Conservation (phyloP, 495 filamentous ascomycete species). For the Tetracladium setigerum region DNA sequence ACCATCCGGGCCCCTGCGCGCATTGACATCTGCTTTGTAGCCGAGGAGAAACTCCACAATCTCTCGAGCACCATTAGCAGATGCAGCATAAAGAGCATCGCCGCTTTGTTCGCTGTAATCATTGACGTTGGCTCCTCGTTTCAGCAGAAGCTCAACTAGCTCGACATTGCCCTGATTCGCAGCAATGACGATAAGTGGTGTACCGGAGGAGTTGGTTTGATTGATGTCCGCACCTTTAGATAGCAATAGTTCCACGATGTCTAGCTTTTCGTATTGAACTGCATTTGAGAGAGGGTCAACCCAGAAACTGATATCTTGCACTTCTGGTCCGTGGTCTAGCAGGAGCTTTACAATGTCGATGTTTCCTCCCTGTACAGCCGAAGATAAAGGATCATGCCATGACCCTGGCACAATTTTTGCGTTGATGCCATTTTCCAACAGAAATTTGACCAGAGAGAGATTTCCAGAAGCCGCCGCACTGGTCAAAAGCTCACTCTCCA, state of each 20-base stretch:
- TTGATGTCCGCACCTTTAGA: constrained; percentile 21
- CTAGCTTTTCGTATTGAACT: not conserved
- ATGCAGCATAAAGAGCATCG: constrained; percentile 1
- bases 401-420: no score
- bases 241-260: constrained; percentile 10
- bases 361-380: not conserved
- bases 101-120: not conserved
- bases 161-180: not conserved
- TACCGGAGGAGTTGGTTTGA: constrained; percentile 15
- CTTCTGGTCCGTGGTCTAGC: no score
- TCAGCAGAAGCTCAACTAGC: constrained; percentile 10
- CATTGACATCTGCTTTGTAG: constrained; percentile 11
- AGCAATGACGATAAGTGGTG: constrained; percentile 15
- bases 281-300: constrained; percentile 6
- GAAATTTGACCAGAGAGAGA: not conserved
- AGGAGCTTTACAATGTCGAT: constrained; percentile 3
- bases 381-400: no score
- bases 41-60: constrained; percentile 12
- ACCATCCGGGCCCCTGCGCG: not conserved
- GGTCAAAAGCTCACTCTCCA: not conserved
- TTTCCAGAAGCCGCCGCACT: not conserved
- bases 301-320: no score
- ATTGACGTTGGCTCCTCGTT: constrained; percentile 18
- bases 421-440: not conserved
- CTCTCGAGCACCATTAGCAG: not conserved